Evolutionary conservation across 306 rosid genomes (phyloP).

Genomic region (Mimosa pudica): DNA sequence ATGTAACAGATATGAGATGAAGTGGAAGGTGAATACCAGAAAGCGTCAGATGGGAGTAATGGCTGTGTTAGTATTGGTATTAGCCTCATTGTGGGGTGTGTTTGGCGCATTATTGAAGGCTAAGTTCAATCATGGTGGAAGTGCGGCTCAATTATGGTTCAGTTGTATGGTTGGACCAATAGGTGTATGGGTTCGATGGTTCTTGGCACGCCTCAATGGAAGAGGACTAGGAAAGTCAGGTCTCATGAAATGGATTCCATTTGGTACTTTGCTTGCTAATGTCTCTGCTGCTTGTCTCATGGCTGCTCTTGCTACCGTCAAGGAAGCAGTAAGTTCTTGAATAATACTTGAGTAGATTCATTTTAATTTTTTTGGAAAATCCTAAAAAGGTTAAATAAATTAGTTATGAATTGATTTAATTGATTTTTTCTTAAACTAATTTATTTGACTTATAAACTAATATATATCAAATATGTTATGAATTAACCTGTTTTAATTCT

Average conservation of each 20-base stretch:
- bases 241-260: conserved; percentile 56
- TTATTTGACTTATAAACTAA: too few relatives aligned
- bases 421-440: too few relatives aligned
- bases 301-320: conserved; percentile 57
- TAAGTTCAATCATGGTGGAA: conserved; percentile 41
- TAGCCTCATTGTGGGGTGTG: conserved; percentile 43
- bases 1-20: conserved; percentile 23
- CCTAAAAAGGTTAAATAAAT: too few relatives aligned
- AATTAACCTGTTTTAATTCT: too few relatives aligned
- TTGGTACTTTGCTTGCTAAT: conserved; percentile 63
- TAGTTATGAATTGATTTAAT: too few relatives aligned
- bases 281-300: conserved; percentile 60
- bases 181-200: conserved; percentile 74
- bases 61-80: conserved; percentile 38
- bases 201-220: conserved; percentile 66
- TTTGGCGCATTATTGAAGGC: conserved; percentile 37
- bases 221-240: conserved; percentile 57
- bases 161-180: conserved; percentile 65
- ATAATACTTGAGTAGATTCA: neutral
- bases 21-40: conserved; percentile 47
- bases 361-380: neutral
- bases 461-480: too few relatives aligned
- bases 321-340: conserved; percentile 40
- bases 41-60: conserved; percentile 46
- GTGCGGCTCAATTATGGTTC: conserved; percentile 54